Evolutionary conservation across 331 rosid species (phyloP).

Genomic region (Rhamnella rubrinervis): DNA sequence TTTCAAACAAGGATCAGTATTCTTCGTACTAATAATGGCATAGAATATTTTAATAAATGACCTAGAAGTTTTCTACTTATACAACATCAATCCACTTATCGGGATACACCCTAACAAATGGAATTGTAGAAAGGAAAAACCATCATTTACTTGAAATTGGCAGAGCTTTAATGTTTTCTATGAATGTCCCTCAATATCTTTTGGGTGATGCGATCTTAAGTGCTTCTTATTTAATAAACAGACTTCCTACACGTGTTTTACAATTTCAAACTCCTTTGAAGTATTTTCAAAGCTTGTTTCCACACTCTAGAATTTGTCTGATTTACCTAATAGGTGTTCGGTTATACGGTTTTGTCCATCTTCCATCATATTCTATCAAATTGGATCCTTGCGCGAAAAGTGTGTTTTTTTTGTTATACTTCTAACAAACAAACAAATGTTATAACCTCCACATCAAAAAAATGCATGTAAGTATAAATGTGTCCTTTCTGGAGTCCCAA

Average conservation of each 20-base stretch:
- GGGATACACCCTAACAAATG: background rate
- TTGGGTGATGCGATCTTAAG: background rate
- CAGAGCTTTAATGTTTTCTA: background rate
- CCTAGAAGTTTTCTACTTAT: background rate
- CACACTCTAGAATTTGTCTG: too few species aligned
- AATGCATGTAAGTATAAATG: conserved; percentile 3
- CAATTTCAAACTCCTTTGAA: background rate
- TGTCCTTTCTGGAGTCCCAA: background rate
- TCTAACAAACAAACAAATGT: background rate
- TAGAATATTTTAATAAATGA: background rate
- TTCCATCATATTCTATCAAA: background rate
- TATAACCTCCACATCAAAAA: background rate
- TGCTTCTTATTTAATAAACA: too few species aligned
- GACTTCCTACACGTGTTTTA: background rate
- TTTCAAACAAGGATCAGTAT: background rate
- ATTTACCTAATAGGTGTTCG: background rate
- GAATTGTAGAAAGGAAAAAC: background rate
- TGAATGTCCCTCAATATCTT: background rate
- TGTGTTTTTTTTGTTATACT: background rate
- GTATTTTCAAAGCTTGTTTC: background rate
- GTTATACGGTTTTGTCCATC: background rate
- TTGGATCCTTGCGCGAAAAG: conserved; percentile 5
- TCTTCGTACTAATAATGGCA: background rate
- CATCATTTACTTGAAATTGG: background rate
- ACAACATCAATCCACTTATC: too few species aligned